Percentiles rank a stretch among this genome's conserved stretches.
phyloP scores from a whole-genome alignment of 192 early-diverging fungal genomes.

The Chytriomyces sp. region DNA sequence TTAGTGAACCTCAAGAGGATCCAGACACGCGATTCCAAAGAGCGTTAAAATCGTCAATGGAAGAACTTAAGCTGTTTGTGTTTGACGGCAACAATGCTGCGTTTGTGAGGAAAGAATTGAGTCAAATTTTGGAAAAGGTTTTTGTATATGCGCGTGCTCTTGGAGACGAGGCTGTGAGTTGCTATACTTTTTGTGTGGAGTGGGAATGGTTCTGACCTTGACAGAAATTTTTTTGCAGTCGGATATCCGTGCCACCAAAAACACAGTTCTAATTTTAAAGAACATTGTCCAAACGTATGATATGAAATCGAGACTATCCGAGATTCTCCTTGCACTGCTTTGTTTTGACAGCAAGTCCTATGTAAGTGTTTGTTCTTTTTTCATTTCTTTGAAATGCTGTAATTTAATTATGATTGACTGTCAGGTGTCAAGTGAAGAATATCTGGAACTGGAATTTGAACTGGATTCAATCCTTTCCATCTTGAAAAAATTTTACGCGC shows the following conservation, averaged over 20 bases:
- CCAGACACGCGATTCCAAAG: neutral
- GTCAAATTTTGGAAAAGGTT: neutral
- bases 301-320: neutral
- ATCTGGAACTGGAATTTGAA: constrained; percentile 20
- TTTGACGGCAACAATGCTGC: neutral
- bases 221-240: neutral
- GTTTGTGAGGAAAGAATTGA: neutral
- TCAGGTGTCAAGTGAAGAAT: neutral
- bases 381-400: too few relatives aligned
- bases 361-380: neutral
- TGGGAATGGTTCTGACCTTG: neutral
- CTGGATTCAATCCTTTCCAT: neutral
- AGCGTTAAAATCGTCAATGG: neutral
- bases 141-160: neutral
- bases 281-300: neutral
- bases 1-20: neutral
- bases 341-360: neutral
- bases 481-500: constrained; percentile 2
- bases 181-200: neutral
- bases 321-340: neutral
- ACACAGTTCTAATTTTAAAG: neutral
- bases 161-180: neutral
- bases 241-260: neutral
- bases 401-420: neutral
- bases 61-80: neutral